Evolutionary conservation across 495 filamentous ascomycete species (phyloP).

Genomic region (Pseudotulostoma volvatum): DNA sequence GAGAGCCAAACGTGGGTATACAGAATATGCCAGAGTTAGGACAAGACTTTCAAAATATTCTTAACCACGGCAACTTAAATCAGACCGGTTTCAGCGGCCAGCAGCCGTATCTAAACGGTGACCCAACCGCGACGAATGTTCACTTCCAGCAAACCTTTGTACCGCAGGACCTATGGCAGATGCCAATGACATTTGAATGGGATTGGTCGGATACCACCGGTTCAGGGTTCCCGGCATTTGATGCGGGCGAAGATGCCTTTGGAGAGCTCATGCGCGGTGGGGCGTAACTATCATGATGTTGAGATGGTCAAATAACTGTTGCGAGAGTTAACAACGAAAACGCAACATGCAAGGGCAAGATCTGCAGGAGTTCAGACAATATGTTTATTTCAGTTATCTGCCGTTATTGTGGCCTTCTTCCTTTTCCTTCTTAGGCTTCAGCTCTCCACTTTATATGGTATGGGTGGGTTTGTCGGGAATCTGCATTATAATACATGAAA

Average conservation of each 20-base stretch:
- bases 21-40: slow-evolving; percentile 20
- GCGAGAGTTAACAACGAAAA: too few relatives aligned
- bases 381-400: too few relatives aligned
- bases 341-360: too few relatives aligned
- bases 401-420: too few relatives aligned
- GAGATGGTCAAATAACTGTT: slow-evolving; percentile 1
- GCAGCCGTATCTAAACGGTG: slow-evolving; percentile 21
- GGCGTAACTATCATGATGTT: slow-evolving; percentile 7
- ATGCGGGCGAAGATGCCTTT: slow-evolving; percentile 11
- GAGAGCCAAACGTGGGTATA: too few relatives aligned
- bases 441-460: too few relatives aligned
- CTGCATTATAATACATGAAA: too few relatives aligned
- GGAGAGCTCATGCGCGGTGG: slow-evolving; percentile 14
- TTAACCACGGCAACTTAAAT: slow-evolving; percentile 25
- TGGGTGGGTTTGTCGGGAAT: too few relatives aligned
- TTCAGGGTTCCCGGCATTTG: slow-evolving; percentile 30
- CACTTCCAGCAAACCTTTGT: slow-evolving; percentile 81
- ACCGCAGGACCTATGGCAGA: slow-evolving; percentile 91
- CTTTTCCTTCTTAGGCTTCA: too few relatives aligned
- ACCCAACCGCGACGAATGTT: slow-evolving; percentile 23
- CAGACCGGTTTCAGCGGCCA: slow-evolving; percentile 29
- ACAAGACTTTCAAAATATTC: slow-evolving; percentile 24
- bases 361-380: too few relatives aligned
- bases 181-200: slow-evolving; percentile 96
- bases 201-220: slow-evolving; percentile 80